Percentiles rank a stretch among this genome's conserved stretches.
These are phyloP conservation scores for Sporormia fimetaria DNA, from an alignment of 495 filamentous ascomycete species.

Conservation along the genomic window DNA sequence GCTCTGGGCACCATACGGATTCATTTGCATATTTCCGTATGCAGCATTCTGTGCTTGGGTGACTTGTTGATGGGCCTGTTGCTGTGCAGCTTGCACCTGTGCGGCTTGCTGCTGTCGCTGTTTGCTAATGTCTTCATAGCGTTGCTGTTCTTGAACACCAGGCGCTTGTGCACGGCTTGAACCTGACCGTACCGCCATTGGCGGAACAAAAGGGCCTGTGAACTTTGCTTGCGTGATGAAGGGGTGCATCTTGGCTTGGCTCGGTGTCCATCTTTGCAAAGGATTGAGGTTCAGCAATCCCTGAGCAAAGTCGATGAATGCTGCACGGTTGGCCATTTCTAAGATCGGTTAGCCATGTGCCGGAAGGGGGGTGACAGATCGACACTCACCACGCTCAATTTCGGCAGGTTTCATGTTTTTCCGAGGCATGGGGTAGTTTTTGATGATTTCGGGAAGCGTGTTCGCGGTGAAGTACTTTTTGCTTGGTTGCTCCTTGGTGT, in stretches of 20 bases:
- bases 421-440: constrained; percentile 91
- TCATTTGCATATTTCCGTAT: constrained; percentile 48
- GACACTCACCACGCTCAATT: constrained; percentile 81
- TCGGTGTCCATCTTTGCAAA: constrained; percentile 92
- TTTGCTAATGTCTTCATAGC: constrained; percentile 82
- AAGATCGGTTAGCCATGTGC: constrained; percentile 18
- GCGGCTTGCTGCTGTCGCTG: constrained; percentile 57
- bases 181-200: constrained; percentile 85
- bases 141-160: constrained; percentile 94
- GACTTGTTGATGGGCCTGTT: constrained; percentile 40
- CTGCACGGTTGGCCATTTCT: constrained; percentile 97
- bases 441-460: constrained; percentile 91
- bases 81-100: constrained; percentile 36
- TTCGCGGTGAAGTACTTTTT: constrained; percentile 98
- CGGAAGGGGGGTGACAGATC: neutral
- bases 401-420: constrained; percentile 99
- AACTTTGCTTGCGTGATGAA: constrained; percentile 99
- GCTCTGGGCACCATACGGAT: constrained; percentile 42
- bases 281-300: constrained; percentile 91
- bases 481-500: constrained; percentile 95
- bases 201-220: constrained; percentile 91
- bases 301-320: constrained; percentile 99
- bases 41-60: constrained; percentile 41
- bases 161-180: constrained; percentile 79
- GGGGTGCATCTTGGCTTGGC: constrained; percentile 93